Base-by-base conservation (phyloP, 2,329 filamentous ascomycete species). In the Fusarium sp. region DNA sequence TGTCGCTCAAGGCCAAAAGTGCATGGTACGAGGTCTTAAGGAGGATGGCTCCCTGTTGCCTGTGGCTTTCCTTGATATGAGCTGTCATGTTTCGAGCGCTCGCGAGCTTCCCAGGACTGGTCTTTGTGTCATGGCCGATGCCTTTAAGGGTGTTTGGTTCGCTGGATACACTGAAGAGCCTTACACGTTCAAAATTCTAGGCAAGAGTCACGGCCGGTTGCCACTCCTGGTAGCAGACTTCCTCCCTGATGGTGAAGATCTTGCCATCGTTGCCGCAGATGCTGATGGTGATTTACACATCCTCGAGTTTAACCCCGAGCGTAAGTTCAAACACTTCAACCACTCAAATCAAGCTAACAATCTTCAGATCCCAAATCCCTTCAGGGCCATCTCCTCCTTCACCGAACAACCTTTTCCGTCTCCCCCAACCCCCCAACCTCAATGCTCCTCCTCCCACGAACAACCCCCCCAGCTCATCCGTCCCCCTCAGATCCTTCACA, bases 41-140 rank as follows among this genome's bases (percentile, higher is more conserved):
- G 97, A 99, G 82, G 97, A 99, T 80, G 95, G 95, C 1, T 95
- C 94, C 2, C 88, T 98, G 62, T 87, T 98, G 1, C 97, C 97
- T 0, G 96, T 99, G 5, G 97, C 97, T 0, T 99, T 99, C 80
- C 93, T 99, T 88, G 97, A 99, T 80, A 97, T 98, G 92, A 97
- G 94, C 84, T 97, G 94, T 83, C 97, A 98, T 79, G 94, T 98
- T 14, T 94, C 92, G 3, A 91, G 93, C n/a, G 89, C 95, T 64
- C 97, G 95, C 80, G 94, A 95, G 78, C 88, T 99, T 20, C 91
- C 92, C 5, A 91, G 93, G 2, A 97, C 95, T 0, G 95, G 96
- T 0, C 88, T 99, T 81, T 95, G 94, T 79, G 87, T 98, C 13
- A 92, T 98, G 84, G 94, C 94, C 0, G 97, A 99, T 84, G 94